Base-by-base conservation (phyloP, 1,139 yeast species). In the Yarrowia galli region DNA sequence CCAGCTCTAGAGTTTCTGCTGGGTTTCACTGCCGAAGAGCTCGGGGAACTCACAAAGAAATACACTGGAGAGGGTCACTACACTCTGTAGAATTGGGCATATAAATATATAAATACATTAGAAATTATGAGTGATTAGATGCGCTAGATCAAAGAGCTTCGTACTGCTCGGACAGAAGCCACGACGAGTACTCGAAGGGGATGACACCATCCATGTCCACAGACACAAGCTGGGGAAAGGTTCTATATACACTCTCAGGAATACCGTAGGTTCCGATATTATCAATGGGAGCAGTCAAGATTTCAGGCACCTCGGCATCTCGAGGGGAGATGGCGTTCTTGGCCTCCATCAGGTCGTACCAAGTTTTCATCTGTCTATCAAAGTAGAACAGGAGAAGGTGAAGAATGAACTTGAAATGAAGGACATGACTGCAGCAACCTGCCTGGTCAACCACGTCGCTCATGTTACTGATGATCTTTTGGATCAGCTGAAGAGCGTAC, bases 401-500 rank as follows among this genome's bases (percentile, higher is more conserved):
- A 23, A 75, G 68, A n/a, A 75, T 76, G 69, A 75, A 74, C 40
- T 71, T 70, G 64, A 70, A 72, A 42, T 74, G 71, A 18, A 71
- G 66, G 2, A 75, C 75, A 1, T 73, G 69, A 64, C 74, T 75
- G 35, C 75, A 71, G 67, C 74, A 75, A 5, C 76, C 74, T 53
- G 71, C 72, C 38, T 65, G 66, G 9, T 65, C 69, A n/a, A 69
- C 61, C 8, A 75, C 74, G 25, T 70, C 69, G 22, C 69, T 69
- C 42, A 75, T 68, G 46, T 70, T 77, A n/a, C 76, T 76, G 61
- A 83, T 80, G 13, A 86, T 79, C 45, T 77, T 76, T 71, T 81
- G 83, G 16, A 89, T 81, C 18, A 78, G 74, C 1, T 77, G 73
- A 35, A 87, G 77, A 3, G 87, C 84, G 45, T 80, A 53, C 40